Percentiles rank a stretch among this genome's conserved stretches.
phyloP scores from a whole-genome alignment of 352 stramenopile species.

The Phytophthora meadii region DNA sequence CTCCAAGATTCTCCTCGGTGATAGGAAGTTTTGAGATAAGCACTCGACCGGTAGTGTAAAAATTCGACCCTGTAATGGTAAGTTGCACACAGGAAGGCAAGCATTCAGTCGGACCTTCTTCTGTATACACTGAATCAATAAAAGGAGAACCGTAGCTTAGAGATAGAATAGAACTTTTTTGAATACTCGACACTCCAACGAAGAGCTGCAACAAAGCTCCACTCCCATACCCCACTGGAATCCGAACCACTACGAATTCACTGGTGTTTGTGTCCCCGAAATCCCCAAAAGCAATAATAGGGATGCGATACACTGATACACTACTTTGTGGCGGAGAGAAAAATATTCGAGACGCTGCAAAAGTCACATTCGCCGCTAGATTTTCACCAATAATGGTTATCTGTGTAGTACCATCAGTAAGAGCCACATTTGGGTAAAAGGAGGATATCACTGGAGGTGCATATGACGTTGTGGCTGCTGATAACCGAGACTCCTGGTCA shows the following conservation, averaged over 20 bases:
- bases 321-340: conserved; percentile 52
- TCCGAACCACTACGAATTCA: conserved; percentile 51
- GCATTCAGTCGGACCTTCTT: conserved; percentile 61
- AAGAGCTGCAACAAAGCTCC: conserved; percentile 45
- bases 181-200: conserved; percentile 47
- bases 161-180: conserved; percentile 38
- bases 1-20: conserved; percentile 22
- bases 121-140: conserved; percentile 64
- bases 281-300: conserved; percentile 48
- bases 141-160: conserved; percentile 52
- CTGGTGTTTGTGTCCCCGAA: conserved; percentile 26
- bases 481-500: conserved; percentile 52
- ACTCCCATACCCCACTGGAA: conserved; percentile 51
- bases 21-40: conserved; percentile 54
- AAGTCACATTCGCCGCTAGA: conserved; percentile 48
- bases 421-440: conserved; percentile 27
- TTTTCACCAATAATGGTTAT: conserved; percentile 63
- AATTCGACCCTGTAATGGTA: conserved; percentile 58
- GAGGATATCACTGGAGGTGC: conserved; percentile 43
- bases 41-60: conserved; percentile 51
- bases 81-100: conserved; percentile 57
- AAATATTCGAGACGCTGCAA: conserved; percentile 48
- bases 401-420: conserved; percentile 55
- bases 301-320: conserved; percentile 41
- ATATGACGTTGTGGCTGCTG: conserved; percentile 54